phyloP scores from a whole-genome alignment of 2,329 filamentous ascomycete genomes.

The Cladophialophora immunda region DNA sequence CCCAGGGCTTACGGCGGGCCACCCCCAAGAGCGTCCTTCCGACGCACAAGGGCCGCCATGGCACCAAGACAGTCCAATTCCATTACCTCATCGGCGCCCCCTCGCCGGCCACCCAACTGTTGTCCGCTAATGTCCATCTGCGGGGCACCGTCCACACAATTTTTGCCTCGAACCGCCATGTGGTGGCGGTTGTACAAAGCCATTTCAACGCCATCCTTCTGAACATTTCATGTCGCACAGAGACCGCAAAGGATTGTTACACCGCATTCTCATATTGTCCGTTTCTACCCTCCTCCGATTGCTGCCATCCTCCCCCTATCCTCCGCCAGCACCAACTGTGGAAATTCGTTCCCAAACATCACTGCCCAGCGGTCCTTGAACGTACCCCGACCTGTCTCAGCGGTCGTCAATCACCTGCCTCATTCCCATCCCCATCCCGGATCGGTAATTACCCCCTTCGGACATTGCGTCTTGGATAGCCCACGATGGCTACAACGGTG shows the following conservation, averaged over 20 bases:
- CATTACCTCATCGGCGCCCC: slow-evolving; percentile 2
- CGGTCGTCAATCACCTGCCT: slow-evolving; percentile 17
- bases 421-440: slow-evolving; percentile 11
- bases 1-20: too few species aligned
- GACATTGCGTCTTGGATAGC: slow-evolving; percentile 41
- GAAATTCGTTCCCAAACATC: slow-evolving; percentile 15
- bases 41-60: background rate
- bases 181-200: background rate
- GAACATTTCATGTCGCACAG: slow-evolving; percentile 8
- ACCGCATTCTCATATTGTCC: slow-evolving; percentile 7
- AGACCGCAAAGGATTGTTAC: slow-evolving; percentile 4
- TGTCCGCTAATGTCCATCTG: background rate
- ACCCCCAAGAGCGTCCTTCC: too few species aligned
- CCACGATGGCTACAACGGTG: slow-evolving; percentile 91
- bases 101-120: background rate
- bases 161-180: slow-evolving; percentile 9
- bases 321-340: slow-evolving; percentile 7
- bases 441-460: slow-evolving; percentile 32
- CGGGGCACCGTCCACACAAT: slow-evolving; percentile 6
- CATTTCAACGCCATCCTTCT: background rate
- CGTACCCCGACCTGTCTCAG: slow-evolving; percentile 14
- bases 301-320: background rate
- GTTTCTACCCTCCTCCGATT: background rate
- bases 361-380: background rate
- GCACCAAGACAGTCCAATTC: background rate